phyloP scores from a whole-genome alignment of 2,329 filamentous ascomycete species.

The Curvularia verruculosa region DNA sequence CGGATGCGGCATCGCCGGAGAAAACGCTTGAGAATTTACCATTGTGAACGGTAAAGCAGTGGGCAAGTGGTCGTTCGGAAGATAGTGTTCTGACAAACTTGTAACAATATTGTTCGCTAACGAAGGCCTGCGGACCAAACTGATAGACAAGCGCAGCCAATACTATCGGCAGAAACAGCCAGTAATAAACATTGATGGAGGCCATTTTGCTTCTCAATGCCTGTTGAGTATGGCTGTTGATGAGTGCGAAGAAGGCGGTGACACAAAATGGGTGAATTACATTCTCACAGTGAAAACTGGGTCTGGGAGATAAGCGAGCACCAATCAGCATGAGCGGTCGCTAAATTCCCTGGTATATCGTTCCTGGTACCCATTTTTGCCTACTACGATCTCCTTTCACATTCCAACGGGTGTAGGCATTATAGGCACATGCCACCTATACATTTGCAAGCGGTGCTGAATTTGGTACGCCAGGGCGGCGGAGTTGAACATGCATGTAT shows the following conservation, averaged over 20 bases:
- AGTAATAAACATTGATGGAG: slow-evolving; percentile 27
- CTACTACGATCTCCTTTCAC: not conserved
- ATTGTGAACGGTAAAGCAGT: slow-evolving; percentile 63
- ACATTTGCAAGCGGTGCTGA: not conserved
- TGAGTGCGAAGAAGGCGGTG: not conserved
- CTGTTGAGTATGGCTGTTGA: not conserved
- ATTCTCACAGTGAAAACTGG: not conserved
- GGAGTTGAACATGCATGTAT: not conserved
- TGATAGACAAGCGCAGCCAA: slow-evolving; percentile 40
- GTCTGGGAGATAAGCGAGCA: slow-evolving; percentile 8
- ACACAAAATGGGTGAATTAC: not conserved
- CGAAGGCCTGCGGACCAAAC: slow-evolving; percentile 25
- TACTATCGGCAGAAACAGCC: slow-evolving; percentile 33
- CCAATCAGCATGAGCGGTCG: not conserved
- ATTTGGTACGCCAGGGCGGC: not conserved
- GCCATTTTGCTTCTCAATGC: slow-evolving; percentile 26
- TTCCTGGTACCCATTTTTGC: not conserved
- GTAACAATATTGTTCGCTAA: slow-evolving; percentile 50
- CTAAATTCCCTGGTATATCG: not conserved
- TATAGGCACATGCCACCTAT: not conserved
- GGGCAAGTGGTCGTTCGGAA: slow-evolving; percentile 42
- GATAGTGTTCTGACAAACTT: slow-evolving; percentile 54
- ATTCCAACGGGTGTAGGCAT: not conserved
- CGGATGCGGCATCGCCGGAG: slow-evolving; percentile 35
- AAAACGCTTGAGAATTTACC: slow-evolving; percentile 56